Evolutionary conservation across 2,329 filamentous ascomycete genomes (phyloP).

Genomic region (Ascochyta lentis): DNA sequence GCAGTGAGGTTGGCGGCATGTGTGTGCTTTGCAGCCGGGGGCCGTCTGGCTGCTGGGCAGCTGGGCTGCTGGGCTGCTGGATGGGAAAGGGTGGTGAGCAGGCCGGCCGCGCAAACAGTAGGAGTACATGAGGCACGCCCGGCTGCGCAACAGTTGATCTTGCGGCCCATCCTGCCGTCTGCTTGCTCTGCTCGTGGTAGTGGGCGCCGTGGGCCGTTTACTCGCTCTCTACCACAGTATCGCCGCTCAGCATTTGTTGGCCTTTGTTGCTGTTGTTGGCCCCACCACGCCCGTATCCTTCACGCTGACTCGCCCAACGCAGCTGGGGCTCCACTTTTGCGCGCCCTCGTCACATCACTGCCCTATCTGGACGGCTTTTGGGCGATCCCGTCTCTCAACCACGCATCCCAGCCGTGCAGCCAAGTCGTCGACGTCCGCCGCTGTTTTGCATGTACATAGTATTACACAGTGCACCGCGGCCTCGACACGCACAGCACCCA

Average conservation of each 20-base stretch:
- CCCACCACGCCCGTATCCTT: conserved; percentile 13
- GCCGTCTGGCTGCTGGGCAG: not conserved
- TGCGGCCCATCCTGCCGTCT: not conserved
- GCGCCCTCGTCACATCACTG: conserved; percentile 12
- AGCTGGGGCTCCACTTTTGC: conserved; percentile 7
- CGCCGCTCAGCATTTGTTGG: not conserved
- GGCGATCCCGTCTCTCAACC: conserved; percentile 21
- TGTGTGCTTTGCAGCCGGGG: conserved; percentile 1
- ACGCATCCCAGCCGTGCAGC: conserved; percentile 15
- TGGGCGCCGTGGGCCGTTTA: not conserved
- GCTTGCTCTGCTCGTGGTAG: not conserved
- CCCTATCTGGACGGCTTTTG: conserved; percentile 13
- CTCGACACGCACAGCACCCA: not conserved
- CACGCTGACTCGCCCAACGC: conserved; percentile 9
- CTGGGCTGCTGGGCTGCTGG: not conserved
- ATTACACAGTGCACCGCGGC: not conserved
- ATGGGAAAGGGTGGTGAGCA: conserved; percentile 7
- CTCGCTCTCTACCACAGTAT: too few species aligned
- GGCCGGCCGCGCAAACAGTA: not conserved
- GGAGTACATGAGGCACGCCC: conserved; percentile 7
- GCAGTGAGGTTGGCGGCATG: conserved; percentile 6
- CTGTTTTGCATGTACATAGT: conserved; percentile 5
- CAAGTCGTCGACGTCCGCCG: conserved; percentile 11
- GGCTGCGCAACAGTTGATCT: conserved; percentile 6
- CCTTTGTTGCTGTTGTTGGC: conserved; percentile 10